Percentiles rank a stretch among this genome's conserved stretches.
These are phyloP conservation scores for Singerocomus inundabilis DNA, from an alignment of 1,284 basidiomycete species.

Conservation along the genomic window DNA sequence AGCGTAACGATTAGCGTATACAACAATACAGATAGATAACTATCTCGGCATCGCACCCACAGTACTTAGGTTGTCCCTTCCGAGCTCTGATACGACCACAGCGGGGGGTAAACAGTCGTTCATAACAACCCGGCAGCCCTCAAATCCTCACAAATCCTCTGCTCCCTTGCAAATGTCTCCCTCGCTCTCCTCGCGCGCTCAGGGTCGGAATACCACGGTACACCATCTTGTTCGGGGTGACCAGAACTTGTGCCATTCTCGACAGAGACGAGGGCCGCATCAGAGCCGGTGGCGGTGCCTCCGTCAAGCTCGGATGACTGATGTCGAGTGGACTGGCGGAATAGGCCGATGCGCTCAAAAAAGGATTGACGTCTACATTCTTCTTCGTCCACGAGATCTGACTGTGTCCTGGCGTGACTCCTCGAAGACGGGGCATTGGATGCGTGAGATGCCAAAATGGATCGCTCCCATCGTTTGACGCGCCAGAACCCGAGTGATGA, in stretches of 20 bases:
- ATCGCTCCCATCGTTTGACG: conserved; percentile 84
- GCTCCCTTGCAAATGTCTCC: conserved; percentile 40
- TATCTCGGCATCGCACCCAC: background rate
- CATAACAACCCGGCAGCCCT: conserved; percentile 64
- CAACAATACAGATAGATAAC: conserved; percentile 11
- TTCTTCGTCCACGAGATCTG: conserved; percentile 25
- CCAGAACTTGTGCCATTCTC: conserved; percentile 2
- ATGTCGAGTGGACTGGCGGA: conserved; percentile 9
- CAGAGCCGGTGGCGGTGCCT: conserved; percentile 1
- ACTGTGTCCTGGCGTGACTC: conserved; percentile 24
- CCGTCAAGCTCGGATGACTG: conserved; percentile 16
- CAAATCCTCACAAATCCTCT: conserved; percentile 55
- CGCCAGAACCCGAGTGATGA: conserved; percentile 89
- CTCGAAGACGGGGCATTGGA: conserved; percentile 28
- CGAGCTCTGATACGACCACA: background rate
- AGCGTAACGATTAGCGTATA: conserved; percentile 20
- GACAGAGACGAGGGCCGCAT: conserved; percentile 5
- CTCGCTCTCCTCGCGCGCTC: conserved; percentile 44
- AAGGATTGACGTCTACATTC: conserved; percentile 26
- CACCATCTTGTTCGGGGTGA: conserved; percentile 4
- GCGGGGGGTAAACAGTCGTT: conserved; percentile 7
- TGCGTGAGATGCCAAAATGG: conserved; percentile 55
- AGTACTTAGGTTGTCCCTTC: background rate
- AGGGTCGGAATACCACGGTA: conserved; percentile 42
- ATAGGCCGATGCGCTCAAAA: conserved; percentile 31